Evolutionary conservation across 2,329 filamentous ascomycete species (phyloP), one percentile per base, ranked within the genome.

Genomic region (Scopulariopsis brevicaulis): DNA sequence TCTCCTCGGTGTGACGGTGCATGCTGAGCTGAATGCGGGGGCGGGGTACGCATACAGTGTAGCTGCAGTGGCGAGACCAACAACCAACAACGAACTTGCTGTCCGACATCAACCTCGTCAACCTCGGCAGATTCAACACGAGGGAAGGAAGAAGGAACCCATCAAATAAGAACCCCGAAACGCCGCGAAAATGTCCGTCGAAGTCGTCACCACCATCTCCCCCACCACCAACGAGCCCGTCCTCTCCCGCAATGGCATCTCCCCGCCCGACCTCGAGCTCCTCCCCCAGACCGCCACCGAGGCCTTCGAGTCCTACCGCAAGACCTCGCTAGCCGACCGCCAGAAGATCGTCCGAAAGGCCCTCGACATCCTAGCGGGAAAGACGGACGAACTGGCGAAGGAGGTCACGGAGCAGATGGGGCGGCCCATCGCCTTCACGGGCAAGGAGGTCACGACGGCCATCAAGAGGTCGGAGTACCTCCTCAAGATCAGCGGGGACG

Each of bases 401-500:
- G 92, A 96, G 70, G 75, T 97, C 60, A 96, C 92, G 0, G 86
- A 90, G 69, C 92, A 97, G 75, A 97, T 97, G 92, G 93, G 93
- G 50, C 82, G 93, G 22, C 93, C 93, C 37, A 96, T 96, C 66
- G 82, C 87, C 43, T 96, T 93, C 70, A 89, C 89, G 0, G 85
- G 81, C 53, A 90, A 85, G 64, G 93, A 97, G 75, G 80, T 97
- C 63, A 75, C 83, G 34, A 97, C 93, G 18, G 92, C 92, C 8
- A 82, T 95, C 63, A 89, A 88, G 74, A 83, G 93, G 62, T 89
- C 86, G 63, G 85, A 96, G 67, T 96, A 96, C 68, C 76, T 97
- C 59, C 79, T 95, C 65, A 90, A 89, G 69, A 87, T 96, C 62
- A 90, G 87, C 65, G 83, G 85, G 12, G 87, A 94, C 50, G 84